Evolutionary conservation across 2,329 filamentous ascomycete genomes (phyloP).

Genomic region (Penicillium italicum): DNA sequence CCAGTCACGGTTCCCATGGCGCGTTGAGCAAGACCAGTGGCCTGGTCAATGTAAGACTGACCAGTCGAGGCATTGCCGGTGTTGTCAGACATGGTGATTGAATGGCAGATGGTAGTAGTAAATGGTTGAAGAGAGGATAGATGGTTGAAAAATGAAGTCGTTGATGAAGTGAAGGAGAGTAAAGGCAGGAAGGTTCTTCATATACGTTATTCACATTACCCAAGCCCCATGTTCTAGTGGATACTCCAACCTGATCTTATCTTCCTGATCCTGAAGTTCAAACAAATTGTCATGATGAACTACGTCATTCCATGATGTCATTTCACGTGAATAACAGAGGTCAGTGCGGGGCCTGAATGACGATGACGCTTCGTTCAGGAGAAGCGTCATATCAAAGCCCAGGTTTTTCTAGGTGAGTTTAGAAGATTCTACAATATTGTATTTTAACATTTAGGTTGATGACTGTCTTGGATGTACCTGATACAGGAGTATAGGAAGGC

Average conservation of each 20-base stretch:
- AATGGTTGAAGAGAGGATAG: background rate
- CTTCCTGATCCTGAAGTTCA: conserved; percentile 1
- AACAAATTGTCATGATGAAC: conserved; percentile 9
- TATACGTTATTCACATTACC: background rate
- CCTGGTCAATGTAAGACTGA: conserved; percentile 71
- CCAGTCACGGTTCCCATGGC: conserved; percentile 70
- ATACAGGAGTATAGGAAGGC: too few relatives aligned
- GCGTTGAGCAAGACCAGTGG: conserved; percentile 68
- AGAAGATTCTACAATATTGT: background rate
- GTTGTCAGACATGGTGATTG: conserved; percentile 28
- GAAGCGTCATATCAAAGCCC: background rate
- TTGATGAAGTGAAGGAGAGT: background rate
- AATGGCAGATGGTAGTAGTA: conserved; percentile 9
- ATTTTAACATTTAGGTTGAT: too few relatives aligned
- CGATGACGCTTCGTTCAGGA: background rate
- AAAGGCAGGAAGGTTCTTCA: background rate
- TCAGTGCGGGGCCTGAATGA: background rate
- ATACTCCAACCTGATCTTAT: background rate
- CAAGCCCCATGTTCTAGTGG: background rate
- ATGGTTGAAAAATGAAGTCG: background rate
- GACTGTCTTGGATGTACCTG: too few relatives aligned
- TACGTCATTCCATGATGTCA: conserved; percentile 24
- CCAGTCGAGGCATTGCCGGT: conserved; percentile 62
- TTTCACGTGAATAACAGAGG: conserved; percentile 11
- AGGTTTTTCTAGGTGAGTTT: background rate